Percentiles rank a stretch among this genome's conserved stretches.
These are phyloP conservation scores for Phyllosticta citrichinensis DNA, from an alignment of 2,329 filamentous ascomycete genomes.

Conservation along the genomic window DNA sequence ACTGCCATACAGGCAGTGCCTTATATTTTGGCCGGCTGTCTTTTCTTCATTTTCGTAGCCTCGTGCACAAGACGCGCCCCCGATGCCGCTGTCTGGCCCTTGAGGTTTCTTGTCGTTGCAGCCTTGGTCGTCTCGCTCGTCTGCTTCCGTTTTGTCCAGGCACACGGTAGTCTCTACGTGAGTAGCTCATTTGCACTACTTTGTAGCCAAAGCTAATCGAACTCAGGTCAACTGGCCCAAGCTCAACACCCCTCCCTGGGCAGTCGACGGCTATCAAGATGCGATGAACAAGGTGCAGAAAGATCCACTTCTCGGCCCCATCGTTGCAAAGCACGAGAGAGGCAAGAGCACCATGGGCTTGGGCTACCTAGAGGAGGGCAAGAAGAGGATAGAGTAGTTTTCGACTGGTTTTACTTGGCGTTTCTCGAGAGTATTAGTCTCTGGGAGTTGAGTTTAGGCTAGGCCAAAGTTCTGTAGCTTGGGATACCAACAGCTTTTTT, in stretches of 20 bases:
- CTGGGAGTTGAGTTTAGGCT: neutral
- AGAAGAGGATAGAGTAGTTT: conserved; percentile 83
- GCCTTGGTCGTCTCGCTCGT: conserved; percentile 63
- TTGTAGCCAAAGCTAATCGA: neutral
- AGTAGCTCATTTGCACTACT: conserved; percentile 34
- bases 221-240: conserved; percentile 93
- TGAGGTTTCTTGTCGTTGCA: conserved; percentile 72
- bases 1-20: conserved; percentile 87
- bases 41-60: conserved; percentile 73
- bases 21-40: conserved; percentile 75
- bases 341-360: conserved; percentile 75
- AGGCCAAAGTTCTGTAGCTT: neutral
- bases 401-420: neutral
- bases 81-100: conserved; percentile 65
- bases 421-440: neutral
- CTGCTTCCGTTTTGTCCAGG: conserved; percentile 66
- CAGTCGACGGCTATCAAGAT: conserved; percentile 79
- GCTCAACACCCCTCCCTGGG: conserved; percentile 78
- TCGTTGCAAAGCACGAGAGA: conserved; percentile 64
- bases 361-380: conserved; percentile 85
- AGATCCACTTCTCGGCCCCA: conserved; percentile 67
- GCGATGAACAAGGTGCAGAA: conserved; percentile 74
- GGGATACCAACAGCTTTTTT: neutral
- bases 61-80: conserved; percentile 62
- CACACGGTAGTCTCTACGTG: conserved; percentile 89